Evolutionary conservation across 352 stramenopile species (phyloP).

Genomic region (Phytophthora rubi): DNA sequence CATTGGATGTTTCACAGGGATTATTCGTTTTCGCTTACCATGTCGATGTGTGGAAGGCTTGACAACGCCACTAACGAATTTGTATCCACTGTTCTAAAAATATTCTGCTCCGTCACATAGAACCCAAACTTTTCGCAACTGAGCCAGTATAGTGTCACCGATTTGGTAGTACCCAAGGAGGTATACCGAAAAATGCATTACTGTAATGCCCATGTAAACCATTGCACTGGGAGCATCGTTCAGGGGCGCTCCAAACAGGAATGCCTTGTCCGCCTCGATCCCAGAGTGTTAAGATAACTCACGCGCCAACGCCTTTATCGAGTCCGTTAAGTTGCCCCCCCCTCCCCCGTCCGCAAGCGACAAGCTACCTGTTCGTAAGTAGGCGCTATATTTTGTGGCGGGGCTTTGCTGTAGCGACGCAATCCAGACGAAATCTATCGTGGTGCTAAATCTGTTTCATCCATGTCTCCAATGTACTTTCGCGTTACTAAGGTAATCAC

Average conservation of each 20-base stretch:
- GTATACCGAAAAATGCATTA: background rate
- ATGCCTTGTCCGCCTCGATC: background rate
- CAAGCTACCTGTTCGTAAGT: no score
- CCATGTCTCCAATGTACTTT: no score
- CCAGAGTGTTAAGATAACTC: background rate
- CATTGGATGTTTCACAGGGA: constrained; percentile 13
- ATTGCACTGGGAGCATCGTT: no score
- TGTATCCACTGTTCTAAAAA: background rate
- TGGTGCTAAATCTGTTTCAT: no score
- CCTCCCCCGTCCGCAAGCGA: no score
- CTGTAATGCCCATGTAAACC: no score
- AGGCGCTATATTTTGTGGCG: no score
- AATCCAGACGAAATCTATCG: no score
- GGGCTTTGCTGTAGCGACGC: no score
- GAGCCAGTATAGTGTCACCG: background rate
- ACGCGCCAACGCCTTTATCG: background rate
- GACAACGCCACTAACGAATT: constrained; percentile 1
- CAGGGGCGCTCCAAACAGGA: background rate
- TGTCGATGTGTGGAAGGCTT: background rate
- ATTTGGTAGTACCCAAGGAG: background rate
- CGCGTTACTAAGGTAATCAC: no score
- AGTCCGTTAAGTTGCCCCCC: no score
- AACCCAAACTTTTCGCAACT: background rate
- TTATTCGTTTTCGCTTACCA: constrained; percentile 4
- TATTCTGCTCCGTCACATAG: background rate